A percentile compares a stretch with the other conserved stretches of the same genome.
Evolutionary conservation across 2,329 filamentous ascomycete species (phyloP).

Genomic region (Pseudogymnoascus verrucosus): DNA sequence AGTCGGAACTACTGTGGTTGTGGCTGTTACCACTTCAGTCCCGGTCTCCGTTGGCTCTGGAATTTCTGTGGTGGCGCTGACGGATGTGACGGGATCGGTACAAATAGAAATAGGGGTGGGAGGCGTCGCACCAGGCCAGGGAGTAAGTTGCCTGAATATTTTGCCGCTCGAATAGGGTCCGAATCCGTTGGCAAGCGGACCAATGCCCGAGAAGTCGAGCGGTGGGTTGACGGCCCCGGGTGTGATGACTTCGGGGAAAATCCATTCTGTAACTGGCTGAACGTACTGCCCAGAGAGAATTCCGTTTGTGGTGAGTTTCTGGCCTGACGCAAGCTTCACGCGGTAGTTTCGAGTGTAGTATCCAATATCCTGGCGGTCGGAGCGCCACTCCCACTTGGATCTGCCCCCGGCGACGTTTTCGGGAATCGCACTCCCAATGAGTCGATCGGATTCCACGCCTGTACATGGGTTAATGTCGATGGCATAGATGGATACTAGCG

Average conservation of each 20-base stretch:
- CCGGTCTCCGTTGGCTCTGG: not conserved
- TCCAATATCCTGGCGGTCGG: constrained; percentile 21
- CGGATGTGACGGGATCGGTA: not conserved
- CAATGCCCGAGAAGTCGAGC: constrained; percentile 31
- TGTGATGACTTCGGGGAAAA: constrained; percentile 34
- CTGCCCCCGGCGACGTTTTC: constrained; percentile 27
- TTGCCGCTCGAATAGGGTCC: constrained; percentile 24
- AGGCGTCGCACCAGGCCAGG: constrained; percentile 21
- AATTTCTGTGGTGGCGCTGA: not conserved
- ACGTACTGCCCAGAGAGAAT: constrained; percentile 36
- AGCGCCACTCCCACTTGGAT: constrained; percentile 34
- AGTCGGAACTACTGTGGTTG: not conserved
- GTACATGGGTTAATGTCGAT: constrained; percentile 37
- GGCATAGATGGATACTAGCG: constrained; percentile 30
- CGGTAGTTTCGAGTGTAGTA: constrained; percentile 36
- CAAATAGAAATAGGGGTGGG: not conserved
- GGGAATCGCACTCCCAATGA: constrained; percentile 27
- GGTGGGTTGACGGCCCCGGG: constrained; percentile 29
- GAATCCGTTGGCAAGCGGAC: constrained; percentile 25
- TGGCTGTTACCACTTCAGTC: not conserved
- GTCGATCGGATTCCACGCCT: constrained; percentile 30
- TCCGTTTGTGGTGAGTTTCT: constrained; percentile 30
- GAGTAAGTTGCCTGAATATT: constrained; percentile 32
- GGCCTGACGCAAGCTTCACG: constrained; percentile 29
- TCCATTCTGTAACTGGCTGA: constrained; percentile 35